Evolutionary conservation across 148 eudicot species (phyloP).

Genomic region (Oxyria digyna): DNA sequence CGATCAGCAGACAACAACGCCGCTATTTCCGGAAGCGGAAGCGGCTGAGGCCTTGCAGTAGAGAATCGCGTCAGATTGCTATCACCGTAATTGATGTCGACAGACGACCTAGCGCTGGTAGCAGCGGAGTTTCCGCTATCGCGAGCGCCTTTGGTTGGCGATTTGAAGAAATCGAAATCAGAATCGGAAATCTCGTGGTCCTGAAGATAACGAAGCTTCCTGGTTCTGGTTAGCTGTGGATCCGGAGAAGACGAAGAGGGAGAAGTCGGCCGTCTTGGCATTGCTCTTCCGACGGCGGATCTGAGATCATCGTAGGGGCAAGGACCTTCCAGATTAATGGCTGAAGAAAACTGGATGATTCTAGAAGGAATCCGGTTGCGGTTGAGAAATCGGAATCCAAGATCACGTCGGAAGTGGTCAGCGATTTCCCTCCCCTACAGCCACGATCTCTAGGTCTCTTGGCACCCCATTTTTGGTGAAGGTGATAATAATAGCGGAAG

Average conservation of each 20-base stretch:
- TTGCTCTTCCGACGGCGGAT: conserved; percentile 13
- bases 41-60: conserved; percentile 36
- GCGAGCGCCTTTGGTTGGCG: background rate
- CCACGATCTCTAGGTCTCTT: conserved; percentile 5
- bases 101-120: background rate
- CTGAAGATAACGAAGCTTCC: conserved; percentile 27
- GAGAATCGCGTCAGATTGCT: conserved; percentile 14
- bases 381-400: background rate
- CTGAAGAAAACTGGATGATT: background rate
- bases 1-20: conserved; percentile 10
- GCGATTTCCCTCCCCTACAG: background rate
- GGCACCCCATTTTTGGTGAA: background rate
- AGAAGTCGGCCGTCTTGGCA: conserved; percentile 36
- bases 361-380: background rate
- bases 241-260: conserved; percentile 12
- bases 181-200: conserved; percentile 15
- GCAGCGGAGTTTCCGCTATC: background rate
- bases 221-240: conserved; percentile 20
- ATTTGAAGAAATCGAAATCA: conserved; percentile 9
- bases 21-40: conserved; percentile 47
- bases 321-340: background rate
- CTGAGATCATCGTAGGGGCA: conserved; percentile 13
- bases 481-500: background rate
- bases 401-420: background rate
- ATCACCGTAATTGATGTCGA: background rate